Percentiles rank a stretch among this genome's conserved stretches.
Conservation (phyloP, 768 basidiomycete species). For the Pulveroboletus sp. region DNA sequence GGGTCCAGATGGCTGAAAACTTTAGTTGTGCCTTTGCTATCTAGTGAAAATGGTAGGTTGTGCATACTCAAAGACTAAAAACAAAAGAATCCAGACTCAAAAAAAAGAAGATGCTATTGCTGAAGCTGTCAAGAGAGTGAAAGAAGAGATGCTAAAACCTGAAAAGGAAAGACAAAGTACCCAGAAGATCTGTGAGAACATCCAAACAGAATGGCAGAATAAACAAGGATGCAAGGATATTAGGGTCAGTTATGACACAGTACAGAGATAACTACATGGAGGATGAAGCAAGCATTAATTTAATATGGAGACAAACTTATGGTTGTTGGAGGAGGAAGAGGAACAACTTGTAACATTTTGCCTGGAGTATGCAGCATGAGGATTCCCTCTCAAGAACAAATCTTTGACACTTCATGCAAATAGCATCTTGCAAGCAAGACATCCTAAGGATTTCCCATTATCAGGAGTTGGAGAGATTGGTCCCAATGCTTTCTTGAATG, state of each 20-base stretch:
- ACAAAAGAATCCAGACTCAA: too few species aligned
- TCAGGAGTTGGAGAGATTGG: too few species aligned
- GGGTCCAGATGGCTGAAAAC: too few species aligned
- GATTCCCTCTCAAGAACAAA: background rate
- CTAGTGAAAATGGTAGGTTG: too few species aligned
- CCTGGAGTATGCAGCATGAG: background rate
- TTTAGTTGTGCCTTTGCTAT: too few species aligned
- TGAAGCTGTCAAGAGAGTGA: background rate
- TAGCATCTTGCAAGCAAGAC: too few species aligned
- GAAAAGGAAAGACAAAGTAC: background rate
- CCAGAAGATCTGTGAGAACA: background rate
- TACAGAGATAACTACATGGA: background rate
- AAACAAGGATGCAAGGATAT: background rate
- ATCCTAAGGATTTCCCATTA: too few species aligned
- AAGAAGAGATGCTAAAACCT: background rate
- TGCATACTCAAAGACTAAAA: too few species aligned
- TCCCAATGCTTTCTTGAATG: too few species aligned
- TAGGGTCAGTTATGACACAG: background rate
- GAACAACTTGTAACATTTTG: slow-evolving; percentile 23
- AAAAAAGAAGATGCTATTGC: background rate
- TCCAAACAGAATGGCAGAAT: background rate
- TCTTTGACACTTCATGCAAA: background rate
- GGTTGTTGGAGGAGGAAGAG: slow-evolving; percentile 29
- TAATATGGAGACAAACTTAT: slow-evolving; percentile 6
- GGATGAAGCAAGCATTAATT: background rate